These are phyloP conservation scores for Gamarada debralockiae DNA, from an alignment of 495 filamentous ascomycete genomes.

Conservation along the genomic window DNA sequence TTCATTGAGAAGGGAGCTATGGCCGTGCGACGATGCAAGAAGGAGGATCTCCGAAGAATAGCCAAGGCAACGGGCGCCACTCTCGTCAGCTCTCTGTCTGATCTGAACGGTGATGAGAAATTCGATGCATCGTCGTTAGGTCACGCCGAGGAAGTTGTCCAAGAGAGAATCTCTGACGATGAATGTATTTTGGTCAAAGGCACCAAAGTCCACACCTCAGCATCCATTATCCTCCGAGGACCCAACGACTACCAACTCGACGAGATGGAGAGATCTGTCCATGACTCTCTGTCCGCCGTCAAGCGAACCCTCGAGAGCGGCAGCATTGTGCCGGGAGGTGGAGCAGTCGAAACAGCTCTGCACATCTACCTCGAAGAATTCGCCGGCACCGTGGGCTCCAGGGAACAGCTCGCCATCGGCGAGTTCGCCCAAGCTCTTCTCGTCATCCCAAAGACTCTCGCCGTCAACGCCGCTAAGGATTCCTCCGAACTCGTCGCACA, in stretches of 20 bases:
- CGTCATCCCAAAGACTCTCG: constrained; percentile 92
- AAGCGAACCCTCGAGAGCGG: constrained; percentile 97
- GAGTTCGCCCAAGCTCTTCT: constrained; percentile 96
- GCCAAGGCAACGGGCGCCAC: constrained; percentile 95
- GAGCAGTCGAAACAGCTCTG: constrained; percentile 96
- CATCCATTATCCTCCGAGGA: constrained; percentile 94
- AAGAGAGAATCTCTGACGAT: constrained; percentile 97
- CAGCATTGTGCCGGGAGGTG: constrained; percentile 92
- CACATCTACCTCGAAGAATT: constrained; percentile 99
- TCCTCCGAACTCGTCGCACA: constrained; percentile 92
- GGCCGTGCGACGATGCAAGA: constrained; percentile 96
- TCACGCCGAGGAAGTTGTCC: constrained; percentile 88
- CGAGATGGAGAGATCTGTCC: constrained; percentile 98
- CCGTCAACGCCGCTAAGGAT: constrained; percentile 96
- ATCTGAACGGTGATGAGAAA: constrained; percentile 95
- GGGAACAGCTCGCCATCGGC: constrained; percentile 96
- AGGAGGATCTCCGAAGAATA: constrained; percentile 95
- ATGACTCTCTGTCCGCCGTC: constrained; percentile 93
- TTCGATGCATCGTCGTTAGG: constrained; percentile 89
- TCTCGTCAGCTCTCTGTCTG: constrained; percentile 85
- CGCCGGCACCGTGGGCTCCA: constrained; percentile 94
- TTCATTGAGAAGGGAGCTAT: constrained; percentile 96
- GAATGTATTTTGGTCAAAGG: constrained; percentile 98
- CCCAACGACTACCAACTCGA: constrained; percentile 96
- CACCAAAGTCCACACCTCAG: constrained; percentile 87